These are phyloP conservation scores for Didymella pinodella DNA, from an alignment of 2,329 filamentous ascomycete species.

Conservation along the genomic window DNA sequence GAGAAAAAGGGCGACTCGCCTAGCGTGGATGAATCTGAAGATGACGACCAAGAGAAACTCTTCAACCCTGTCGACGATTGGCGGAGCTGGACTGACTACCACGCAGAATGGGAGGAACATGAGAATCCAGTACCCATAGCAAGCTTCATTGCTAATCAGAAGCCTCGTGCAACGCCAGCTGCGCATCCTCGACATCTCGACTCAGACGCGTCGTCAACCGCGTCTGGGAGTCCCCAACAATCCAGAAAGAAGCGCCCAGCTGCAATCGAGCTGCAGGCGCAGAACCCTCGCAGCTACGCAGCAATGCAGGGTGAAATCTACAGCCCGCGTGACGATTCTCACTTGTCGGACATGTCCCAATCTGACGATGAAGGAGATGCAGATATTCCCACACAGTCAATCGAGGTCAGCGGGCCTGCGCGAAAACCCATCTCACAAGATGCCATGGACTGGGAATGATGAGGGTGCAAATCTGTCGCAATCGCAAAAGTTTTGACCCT, in stretches of 20 bases:
- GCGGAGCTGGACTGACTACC: slow-evolving; percentile 57
- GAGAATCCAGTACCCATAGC: slow-evolving; percentile 24
- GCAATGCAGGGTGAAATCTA: slow-evolving; percentile 26
- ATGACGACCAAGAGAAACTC: slow-evolving; percentile 32
- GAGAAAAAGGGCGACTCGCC: slow-evolving; percentile 23
- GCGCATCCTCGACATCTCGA: neutral
- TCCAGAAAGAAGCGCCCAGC: slow-evolving; percentile 9
- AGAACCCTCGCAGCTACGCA: slow-evolving; percentile 35
- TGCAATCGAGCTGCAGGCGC: slow-evolving; percentile 30
- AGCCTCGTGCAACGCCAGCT: slow-evolving; percentile 4
- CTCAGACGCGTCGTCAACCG: slow-evolving; percentile 8
- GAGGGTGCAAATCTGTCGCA: slow-evolving; percentile 42
- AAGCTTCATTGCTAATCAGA: slow-evolving; percentile 34
- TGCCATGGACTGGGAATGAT: slow-evolving; percentile 20
- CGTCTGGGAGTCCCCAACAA: neutral
- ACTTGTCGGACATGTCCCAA: neutral
- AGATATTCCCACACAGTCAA: slow-evolving; percentile 17
- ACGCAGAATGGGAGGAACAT: slow-evolving; percentile 60
- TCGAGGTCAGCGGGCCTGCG: neutral
- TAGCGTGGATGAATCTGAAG: slow-evolving; percentile 37
- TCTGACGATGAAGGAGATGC: slow-evolving; percentile 12
- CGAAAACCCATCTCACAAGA: neutral
- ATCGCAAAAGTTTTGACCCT: slow-evolving; percentile 31
- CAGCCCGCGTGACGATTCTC: neutral
- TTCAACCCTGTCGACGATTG: slow-evolving; percentile 55